phyloP scores from a whole-genome alignment of 116 monocot species.

The Papilionanthe hybrid region DNA sequence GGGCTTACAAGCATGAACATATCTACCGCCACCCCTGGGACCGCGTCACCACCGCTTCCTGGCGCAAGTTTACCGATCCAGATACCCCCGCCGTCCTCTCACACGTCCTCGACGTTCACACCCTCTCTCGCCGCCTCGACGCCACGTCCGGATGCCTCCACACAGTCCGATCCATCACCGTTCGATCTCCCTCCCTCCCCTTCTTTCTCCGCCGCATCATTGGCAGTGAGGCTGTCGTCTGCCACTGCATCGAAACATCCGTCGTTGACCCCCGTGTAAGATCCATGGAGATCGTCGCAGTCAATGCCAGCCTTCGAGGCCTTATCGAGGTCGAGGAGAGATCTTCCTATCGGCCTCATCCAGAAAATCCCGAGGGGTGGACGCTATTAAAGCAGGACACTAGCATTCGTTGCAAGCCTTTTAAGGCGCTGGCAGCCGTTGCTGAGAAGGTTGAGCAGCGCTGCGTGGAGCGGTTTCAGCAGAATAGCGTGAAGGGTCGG shows the following conservation, averaged over 20 bases:
- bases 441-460: constrained; percentile 88
- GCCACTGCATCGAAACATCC: constrained; percentile 86
- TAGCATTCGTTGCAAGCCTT: constrained; percentile 74
- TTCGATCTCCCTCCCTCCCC: constrained; percentile 75
- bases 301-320: constrained; percentile 56
- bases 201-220: constrained; percentile 75
- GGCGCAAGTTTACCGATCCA: constrained; percentile 92
- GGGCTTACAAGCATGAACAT: constrained; percentile 85
- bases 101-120: constrained; percentile 94
- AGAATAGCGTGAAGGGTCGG: constrained; percentile 86
- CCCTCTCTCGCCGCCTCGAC: constrained; percentile 66
- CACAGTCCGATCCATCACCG: constrained; percentile 74
- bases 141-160: constrained; percentile 35
- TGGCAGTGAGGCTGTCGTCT: constrained; percentile 44
- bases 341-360: constrained; percentile 71
- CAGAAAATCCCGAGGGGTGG: constrained; percentile 53
- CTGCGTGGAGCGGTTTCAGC: constrained; percentile 87
- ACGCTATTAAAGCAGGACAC: constrained; percentile 87
- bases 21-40: constrained; percentile 86
- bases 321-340: constrained; percentile 93
- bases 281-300: constrained; percentile 76
- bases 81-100: constrained; percentile 51
- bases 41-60: constrained; percentile 82
- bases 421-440: constrained; percentile 70
- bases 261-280: constrained; percentile 53